Percentiles rank a stretch among this genome's conserved stretches.
Conservation (phyloP, 2,329 filamentous ascomycete genomes). For the Hymenoscyphus fraxineus region DNA sequence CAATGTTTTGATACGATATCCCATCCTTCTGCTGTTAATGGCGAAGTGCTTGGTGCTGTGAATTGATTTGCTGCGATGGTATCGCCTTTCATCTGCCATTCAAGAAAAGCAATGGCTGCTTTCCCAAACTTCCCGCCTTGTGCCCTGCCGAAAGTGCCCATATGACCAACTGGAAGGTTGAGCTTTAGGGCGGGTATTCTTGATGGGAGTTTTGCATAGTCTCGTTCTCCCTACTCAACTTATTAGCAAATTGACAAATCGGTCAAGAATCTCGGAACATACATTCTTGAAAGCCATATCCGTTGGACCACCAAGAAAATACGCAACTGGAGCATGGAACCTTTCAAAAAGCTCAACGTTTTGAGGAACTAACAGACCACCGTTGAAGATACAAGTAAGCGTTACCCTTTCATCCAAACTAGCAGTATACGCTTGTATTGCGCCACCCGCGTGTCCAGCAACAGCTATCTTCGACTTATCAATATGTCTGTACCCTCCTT, state of each 20-base stretch:
- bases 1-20: background rate
- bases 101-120: background rate
- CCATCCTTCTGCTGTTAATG: background rate
- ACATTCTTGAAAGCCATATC: slow-evolving; percentile 3
- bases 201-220: background rate
- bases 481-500: background rate
- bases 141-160: background rate
- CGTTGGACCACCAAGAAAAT: slow-evolving; percentile 1
- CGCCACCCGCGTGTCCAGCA: background rate
- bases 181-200: background rate
- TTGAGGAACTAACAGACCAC: background rate
- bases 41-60: background rate
- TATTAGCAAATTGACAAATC: background rate
- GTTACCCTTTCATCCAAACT: background rate
- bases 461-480: background rate
- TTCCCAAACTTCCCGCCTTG: background rate
- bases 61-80: background rate
- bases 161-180: background rate
- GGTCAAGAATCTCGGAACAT: background rate
- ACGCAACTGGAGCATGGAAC: background rate
- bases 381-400: background rate
- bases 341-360: background rate
- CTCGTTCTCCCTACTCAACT: background rate
- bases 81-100: background rate
- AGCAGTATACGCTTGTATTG: background rate